Percentiles rank a stretch among this genome's conserved stretches.
Conservation (phyloP, 345 rosid genomes). For the Abelmoschus esculentus region DNA sequence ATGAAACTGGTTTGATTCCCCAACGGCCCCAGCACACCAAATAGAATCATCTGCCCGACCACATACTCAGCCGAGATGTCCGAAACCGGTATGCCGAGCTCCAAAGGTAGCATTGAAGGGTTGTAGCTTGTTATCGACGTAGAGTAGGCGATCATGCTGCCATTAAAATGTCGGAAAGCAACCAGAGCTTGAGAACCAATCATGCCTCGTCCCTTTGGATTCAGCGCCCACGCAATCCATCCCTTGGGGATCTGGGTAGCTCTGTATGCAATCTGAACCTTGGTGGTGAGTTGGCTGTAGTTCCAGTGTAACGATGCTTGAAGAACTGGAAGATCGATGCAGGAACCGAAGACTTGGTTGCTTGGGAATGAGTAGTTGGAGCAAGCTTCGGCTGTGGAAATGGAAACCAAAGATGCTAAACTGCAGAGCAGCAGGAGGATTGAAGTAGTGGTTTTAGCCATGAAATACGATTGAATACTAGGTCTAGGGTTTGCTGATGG, state of each 20-base stretch:
- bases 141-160: slow-evolving; percentile 26
- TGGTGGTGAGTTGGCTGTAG: slow-evolving; percentile 16
- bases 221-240: slow-evolving; percentile 53
- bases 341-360: slow-evolving; percentile 10
- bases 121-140: slow-evolving; percentile 18
- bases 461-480: not conserved
- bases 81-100: slow-evolving; percentile 30
- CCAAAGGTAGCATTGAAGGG: slow-evolving; percentile 28
- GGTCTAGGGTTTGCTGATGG: not conserved
- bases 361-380: slow-evolving; percentile 18
- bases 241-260: slow-evolving; percentile 22
- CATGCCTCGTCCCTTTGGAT: slow-evolving; percentile 34
- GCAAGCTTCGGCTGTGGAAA: slow-evolving; percentile 31
- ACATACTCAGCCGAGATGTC: slow-evolving; percentile 22
- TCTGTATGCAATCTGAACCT: slow-evolving; percentile 35
- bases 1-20: slow-evolving; percentile 18
- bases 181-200: slow-evolving; percentile 49
- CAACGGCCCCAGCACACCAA: slow-evolving; percentile 32
- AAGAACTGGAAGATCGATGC: slow-evolving; percentile 29
- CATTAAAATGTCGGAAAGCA: slow-evolving; percentile 29
- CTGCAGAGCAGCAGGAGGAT: slow-evolving; percentile 3
- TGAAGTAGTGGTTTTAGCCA: slow-evolving; percentile 1
- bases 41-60: slow-evolving; percentile 31
- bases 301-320: slow-evolving; percentile 38
- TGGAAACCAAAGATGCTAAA: slow-evolving; percentile 5